Evolutionary conservation across 2,329 filamentous ascomycete species (phyloP).

Genomic region (Cladobotryum protrusum): DNA sequence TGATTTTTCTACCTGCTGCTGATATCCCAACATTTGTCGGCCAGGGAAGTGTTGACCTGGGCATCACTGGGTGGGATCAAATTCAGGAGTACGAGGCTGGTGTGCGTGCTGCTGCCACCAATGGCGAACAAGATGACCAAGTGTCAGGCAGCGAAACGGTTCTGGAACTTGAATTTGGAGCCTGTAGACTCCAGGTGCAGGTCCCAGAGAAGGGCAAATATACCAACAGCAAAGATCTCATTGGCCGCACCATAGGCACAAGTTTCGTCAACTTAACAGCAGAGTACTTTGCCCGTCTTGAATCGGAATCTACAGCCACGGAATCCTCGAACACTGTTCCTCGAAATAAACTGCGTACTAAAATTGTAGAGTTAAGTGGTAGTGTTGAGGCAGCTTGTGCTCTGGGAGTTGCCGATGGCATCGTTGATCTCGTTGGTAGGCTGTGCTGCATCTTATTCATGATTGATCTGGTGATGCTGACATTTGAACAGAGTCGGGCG

Average conservation of each 20-base stretch:
- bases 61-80: conserved; percentile 91
- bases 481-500: conserved; percentile 69
- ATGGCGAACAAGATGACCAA: conserved; percentile 42
- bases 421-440: conserved; percentile 93
- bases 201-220: conserved; percentile 80
- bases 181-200: conserved; percentile 93
- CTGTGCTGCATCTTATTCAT: not conserved
- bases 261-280: conserved; percentile 84
- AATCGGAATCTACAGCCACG: conserved; percentile 44
- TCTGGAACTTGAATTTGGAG: conserved; percentile 84
- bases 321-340: conserved; percentile 28
- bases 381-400: conserved; percentile 97
- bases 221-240: conserved; percentile 63
- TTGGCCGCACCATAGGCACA: conserved; percentile 90
- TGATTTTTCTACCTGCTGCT: conserved; percentile 93
- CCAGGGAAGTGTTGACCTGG: conserved; percentile 86
- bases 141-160: conserved; percentile 71
- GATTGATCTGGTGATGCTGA: not conserved
- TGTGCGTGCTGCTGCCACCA: conserved; percentile 43
- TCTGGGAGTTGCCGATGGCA: conserved; percentile 89
- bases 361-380: conserved; percentile 89
- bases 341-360: conserved; percentile 61
- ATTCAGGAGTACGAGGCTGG: conserved; percentile 81
- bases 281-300: conserved; percentile 77
- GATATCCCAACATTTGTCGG: conserved; percentile 98